Percentiles rank a stretch among this genome's conserved stretches.
These are phyloP conservation scores for Schwanniomyces yamadae DNA, from an alignment of 805 yeast species.

Conservation along the genomic window DNA sequence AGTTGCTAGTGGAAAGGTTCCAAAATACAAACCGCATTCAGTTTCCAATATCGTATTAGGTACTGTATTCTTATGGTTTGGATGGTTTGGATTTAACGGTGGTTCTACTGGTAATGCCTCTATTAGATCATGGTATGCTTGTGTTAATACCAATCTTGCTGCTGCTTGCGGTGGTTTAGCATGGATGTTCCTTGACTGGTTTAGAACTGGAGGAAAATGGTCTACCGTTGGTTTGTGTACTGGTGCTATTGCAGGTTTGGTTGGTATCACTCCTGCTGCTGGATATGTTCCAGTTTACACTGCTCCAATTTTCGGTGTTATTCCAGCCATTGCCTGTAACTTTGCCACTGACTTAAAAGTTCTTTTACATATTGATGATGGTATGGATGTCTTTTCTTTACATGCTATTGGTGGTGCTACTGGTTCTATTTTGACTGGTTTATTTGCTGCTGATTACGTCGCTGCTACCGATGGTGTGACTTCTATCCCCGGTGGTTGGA, in stretches of 20 bases:
- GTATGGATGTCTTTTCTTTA: constrained; percentile 89
- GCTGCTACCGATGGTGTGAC: constrained; percentile 76
- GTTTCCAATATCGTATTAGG: constrained; percentile 90
- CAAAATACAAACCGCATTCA: constrained; percentile 91
- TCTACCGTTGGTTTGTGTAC: constrained; percentile 92
- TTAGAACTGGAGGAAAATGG: constrained; percentile 85
- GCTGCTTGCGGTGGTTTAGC: constrained; percentile 92
- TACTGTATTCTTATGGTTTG: constrained; percentile 94
- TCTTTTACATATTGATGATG: constrained; percentile 79
- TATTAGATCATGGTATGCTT: constrained; percentile 92
- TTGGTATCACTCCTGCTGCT: constrained; percentile 95
- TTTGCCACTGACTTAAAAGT: constrained; percentile 80
- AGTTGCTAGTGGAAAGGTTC: constrained; percentile 63
- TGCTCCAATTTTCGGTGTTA: constrained; percentile 77
- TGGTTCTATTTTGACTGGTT: constrained; percentile 84
- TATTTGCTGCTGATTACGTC: constrained; percentile 89
- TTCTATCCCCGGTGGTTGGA: constrained; percentile 79
- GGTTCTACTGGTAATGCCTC: constrained; percentile 95
- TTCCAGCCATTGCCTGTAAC: constrained; percentile 78
- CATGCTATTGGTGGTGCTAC: constrained; percentile 92
- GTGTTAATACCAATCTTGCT: constrained; percentile 89
- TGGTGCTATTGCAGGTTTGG: constrained; percentile 92
- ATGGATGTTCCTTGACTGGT: constrained; percentile 90
- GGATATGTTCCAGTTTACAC: constrained; percentile 94
- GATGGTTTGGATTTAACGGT: constrained; percentile 99